Conservation (phyloP, 371 early-diverging fungal species). For the Circinella umbellata region DNA sequence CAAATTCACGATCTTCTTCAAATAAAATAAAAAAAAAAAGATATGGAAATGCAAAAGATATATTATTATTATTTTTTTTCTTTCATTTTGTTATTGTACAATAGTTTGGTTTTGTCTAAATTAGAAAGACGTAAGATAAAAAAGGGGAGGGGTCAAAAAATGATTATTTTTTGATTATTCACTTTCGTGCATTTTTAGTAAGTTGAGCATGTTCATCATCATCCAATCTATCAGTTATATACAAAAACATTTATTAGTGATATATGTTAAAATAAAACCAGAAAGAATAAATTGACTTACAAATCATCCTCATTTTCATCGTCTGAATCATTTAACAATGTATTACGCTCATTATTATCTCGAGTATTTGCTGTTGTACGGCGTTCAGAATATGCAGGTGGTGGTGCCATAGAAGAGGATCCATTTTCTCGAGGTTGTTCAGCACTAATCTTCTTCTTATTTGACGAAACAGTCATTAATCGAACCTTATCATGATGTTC, state of each 20-base stretch:
- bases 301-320: constrained; percentile 24
- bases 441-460: constrained; percentile 14
- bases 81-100: constrained; percentile 2
- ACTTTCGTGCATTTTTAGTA: constrained; percentile 43
- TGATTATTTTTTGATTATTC: not conserved
- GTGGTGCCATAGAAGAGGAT: constrained; percentile 1
- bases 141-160: not conserved
- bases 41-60: not conserved
- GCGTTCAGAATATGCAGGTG: constrained; percentile 1
- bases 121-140: constrained; percentile 13
- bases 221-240: constrained; percentile 27
- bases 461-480: constrained; percentile 20
- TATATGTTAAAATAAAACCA: not conserved
- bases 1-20: not conserved
- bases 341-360: not conserved
- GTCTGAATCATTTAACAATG: not conserved
- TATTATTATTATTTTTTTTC: too few species aligned
- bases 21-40: not conserved
- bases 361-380: constrained; percentile 8
- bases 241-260: too few species aligned
- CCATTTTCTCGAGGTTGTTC: constrained; percentile 13
- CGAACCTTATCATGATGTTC: constrained; percentile 37
- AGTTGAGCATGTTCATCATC: constrained; percentile 44
- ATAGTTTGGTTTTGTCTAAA: not conserved
- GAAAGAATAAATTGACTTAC: constrained; percentile 25